Percentiles rank a stretch among this genome's conserved stretches.
Evolutionary conservation across 345 rosid species (phyloP).

Genomic region (Salix suchowensis): DNA sequence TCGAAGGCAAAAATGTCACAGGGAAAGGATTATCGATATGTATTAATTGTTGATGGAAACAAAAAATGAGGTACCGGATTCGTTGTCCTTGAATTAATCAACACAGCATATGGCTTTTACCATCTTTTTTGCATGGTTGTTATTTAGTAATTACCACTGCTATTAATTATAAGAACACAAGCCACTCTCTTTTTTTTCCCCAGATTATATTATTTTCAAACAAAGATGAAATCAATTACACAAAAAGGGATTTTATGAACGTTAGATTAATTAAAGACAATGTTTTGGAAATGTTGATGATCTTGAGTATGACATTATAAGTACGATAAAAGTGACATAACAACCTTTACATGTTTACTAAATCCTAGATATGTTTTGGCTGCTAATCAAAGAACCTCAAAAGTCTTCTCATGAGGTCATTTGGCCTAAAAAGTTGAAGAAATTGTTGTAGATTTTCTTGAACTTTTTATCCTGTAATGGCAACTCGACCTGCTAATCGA

Average conservation of each 20-base stretch:
- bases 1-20: not conserved
- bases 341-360: not conserved
- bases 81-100: not conserved
- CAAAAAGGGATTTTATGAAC: not conserved
- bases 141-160: not conserved
- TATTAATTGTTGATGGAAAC: not conserved
- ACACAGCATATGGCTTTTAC: slow-evolving; percentile 7
- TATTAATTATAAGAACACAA: not conserved
- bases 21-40: not conserved
- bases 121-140: not conserved
- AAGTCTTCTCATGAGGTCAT: not conserved
- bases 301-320: not conserved
- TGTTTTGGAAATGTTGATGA: not conserved
- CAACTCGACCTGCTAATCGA: not conserved
- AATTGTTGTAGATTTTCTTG: not conserved
- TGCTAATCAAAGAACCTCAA: not conserved
- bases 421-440: not conserved
- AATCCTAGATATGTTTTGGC: not conserved
- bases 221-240: not conserved
- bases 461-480: not conserved
- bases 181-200: no score
- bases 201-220: no score
- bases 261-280: not conserved
- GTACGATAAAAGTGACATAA: not conserved
- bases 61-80: slow-evolving; percentile 1